Percentiles rank a stretch among this genome's conserved stretches.
Conservation (phyloP, 2,329 filamentous ascomycete species). For the Aspergillus amoenus region DNA sequence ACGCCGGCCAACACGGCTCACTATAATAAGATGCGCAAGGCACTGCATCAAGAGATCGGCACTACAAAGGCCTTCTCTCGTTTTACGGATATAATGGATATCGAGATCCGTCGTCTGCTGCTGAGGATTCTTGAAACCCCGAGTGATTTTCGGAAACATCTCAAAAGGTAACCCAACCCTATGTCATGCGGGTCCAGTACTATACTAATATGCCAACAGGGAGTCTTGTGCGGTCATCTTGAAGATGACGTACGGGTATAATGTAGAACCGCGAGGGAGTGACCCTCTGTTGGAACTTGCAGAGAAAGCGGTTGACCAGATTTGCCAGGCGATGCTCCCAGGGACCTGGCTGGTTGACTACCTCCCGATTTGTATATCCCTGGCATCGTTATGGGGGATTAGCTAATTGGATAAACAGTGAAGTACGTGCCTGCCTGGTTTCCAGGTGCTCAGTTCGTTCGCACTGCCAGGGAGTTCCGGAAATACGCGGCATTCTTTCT, state of each 20-base stretch:
- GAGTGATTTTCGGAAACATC: too few species aligned
- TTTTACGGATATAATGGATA: too few species aligned
- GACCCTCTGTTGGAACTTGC: conserved; percentile 43
- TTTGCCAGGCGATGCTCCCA: conserved; percentile 41
- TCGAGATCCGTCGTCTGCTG: too few species aligned
- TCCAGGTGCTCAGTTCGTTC: conserved; percentile 47
- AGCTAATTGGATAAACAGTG: conserved; percentile 16
- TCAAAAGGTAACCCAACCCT: too few species aligned
- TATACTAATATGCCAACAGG: conserved; percentile 8
- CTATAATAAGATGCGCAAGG: too few species aligned
- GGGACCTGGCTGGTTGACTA: conserved; percentile 49
- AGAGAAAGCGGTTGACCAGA: conserved; percentile 39
- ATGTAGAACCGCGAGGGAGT: conserved; percentile 19
- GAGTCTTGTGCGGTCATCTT: conserved; percentile 41
- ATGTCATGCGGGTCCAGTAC: too few species aligned
- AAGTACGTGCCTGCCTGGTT: conserved; percentile 45
- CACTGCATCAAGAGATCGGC: too few species aligned
- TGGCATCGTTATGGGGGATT: too few species aligned
- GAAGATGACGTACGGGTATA: conserved; percentile 40
- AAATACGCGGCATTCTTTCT: conserved; percentile 26
- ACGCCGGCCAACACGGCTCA: too few species aligned
- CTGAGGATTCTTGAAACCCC: too few species aligned
- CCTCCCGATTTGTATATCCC: conserved; percentile 34
- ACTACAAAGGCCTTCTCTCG: too few species aligned
- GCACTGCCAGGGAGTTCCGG: conserved; percentile 37